Percentiles rank a stretch among this genome's conserved stretches.
These are phyloP conservation scores for Heliamphora pulchella DNA, from an alignment of 179 eudicot genomes.

Conservation along the genomic window DNA sequence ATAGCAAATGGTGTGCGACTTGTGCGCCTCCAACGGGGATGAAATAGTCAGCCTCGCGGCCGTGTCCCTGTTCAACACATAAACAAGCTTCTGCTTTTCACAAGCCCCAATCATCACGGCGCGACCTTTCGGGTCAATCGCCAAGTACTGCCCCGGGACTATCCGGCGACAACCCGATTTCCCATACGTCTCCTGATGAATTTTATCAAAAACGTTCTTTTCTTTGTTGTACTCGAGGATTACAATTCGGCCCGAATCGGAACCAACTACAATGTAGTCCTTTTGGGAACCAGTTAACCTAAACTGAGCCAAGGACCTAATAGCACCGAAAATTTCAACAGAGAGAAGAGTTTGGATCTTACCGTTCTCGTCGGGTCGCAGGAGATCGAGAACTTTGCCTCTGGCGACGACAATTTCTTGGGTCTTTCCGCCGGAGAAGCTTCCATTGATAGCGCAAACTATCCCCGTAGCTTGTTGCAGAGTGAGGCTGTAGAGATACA, in stretches of 20 bases:
- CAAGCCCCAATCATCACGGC: conserved; percentile 95
- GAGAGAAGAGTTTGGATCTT: conserved; percentile 85
- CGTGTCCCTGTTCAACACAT: conserved; percentile 87
- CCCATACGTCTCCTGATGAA: conserved; percentile 93
- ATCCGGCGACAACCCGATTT: conserved; percentile 87
- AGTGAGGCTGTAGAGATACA: conserved; percentile 90
- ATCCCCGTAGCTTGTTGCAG: conserved; percentile 84
- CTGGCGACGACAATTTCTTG: conserved; percentile 85
- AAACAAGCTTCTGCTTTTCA: conserved; percentile 95
- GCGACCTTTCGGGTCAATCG: conserved; percentile 84
- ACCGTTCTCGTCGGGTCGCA: conserved; percentile 87
- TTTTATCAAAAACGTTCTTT: conserved; percentile 62
- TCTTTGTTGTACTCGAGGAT: conserved; percentile 75
- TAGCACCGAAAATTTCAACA: conserved; percentile 81
- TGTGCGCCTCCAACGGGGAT: conserved; percentile 88
- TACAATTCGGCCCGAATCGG: conserved; percentile 87
- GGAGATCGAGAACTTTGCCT: conserved; percentile 76
- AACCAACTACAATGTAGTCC: conserved; percentile 83
- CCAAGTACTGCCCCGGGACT: conserved; percentile 89
- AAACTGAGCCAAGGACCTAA: conserved; percentile 79
- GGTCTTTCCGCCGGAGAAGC: conserved; percentile 71
- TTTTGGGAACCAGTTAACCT: conserved; percentile 85
- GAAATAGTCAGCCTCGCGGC: conserved; percentile 87
- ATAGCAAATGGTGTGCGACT: conserved; percentile 67
- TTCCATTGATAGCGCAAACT: conserved; percentile 70